A percentile compares a stretch with the other conserved stretches of the same genome.
These are phyloP conservation scores for Neospora caninum DNA, from an alignment of 169 alveolate genomes.

Conservation along the genomic window DNA sequence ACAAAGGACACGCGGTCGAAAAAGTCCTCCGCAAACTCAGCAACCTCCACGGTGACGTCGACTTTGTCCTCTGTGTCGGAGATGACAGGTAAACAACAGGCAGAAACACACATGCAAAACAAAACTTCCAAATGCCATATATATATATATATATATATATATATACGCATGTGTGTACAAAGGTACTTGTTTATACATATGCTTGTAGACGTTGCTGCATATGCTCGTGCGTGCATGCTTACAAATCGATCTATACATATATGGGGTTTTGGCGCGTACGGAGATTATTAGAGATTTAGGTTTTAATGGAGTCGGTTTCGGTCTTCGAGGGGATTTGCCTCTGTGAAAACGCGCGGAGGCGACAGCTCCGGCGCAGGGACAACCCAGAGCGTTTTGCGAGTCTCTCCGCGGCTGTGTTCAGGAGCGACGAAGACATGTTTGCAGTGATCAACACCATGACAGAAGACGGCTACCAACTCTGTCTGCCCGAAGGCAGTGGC, in stretches of 20 bases:
- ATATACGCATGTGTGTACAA: neutral
- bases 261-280: too few relatives aligned
- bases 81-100: slow-evolving; percentile 66
- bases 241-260: too few relatives aligned
- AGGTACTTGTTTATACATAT: neutral
- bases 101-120: neutral
- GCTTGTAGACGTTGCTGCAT: too few relatives aligned
- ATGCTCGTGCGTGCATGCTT: too few relatives aligned
- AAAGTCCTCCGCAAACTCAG: slow-evolving; percentile 64
- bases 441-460: slow-evolving; percentile 58
- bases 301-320: too few relatives aligned
- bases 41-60: slow-evolving; percentile 69
- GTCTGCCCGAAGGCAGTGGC: slow-evolving; percentile 34
- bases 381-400: neutral
- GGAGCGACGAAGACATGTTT: slow-evolving; percentile 72
- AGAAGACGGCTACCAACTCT: neutral
- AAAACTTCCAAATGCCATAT: neutral
- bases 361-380: too few relatives aligned
- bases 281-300: too few relatives aligned
- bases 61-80: slow-evolving; percentile 72
- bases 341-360: too few relatives aligned
- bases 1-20: slow-evolving; percentile 70
- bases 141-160: neutral
- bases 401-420: neutral
- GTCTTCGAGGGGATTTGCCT: too few relatives aligned